phyloP scores from a whole-genome alignment of 2,329 filamentous ascomycete genomes.

The Dactylellina cionopaga region DNA sequence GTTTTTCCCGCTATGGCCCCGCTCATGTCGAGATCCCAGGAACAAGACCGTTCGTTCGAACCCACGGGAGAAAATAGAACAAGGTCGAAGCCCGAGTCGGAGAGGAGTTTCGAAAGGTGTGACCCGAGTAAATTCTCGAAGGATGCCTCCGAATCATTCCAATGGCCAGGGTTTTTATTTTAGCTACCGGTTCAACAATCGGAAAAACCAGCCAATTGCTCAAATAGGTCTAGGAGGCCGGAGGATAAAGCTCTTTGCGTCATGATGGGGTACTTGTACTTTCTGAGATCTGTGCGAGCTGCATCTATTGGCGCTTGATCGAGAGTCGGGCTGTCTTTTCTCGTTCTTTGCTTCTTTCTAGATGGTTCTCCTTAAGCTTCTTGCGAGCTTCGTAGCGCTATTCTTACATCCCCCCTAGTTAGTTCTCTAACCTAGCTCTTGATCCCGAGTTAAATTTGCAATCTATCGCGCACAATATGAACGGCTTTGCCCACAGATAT shows the following conservation, averaged over 20 bases:
- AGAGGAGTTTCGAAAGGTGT: constrained; percentile 41
- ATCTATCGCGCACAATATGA: constrained; percentile 30
- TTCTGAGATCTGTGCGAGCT: constrained; percentile 48
- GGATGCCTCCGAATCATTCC: constrained; percentile 49
- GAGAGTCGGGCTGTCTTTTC: constrained; percentile 9
- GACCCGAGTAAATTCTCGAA: constrained; percentile 47
- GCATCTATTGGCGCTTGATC: constrained; percentile 37
- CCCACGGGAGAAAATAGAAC: constrained; percentile 40
- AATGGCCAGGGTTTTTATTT: constrained; percentile 52
- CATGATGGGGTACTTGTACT: constrained; percentile 38
- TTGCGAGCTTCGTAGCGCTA: constrained; percentile 37
- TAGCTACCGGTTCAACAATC: constrained; percentile 48
- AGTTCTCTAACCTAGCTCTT: constrained; percentile 37
- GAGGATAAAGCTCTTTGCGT: constrained; percentile 51
- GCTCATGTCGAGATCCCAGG: constrained; percentile 19
- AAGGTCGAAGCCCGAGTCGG: constrained; percentile 40
- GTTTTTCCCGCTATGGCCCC: constrained; percentile 41
- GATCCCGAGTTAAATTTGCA: constrained; percentile 20
- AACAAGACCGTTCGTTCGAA: constrained; percentile 28
- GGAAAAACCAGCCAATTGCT: constrained; percentile 50
- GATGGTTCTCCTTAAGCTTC: constrained; percentile 1
- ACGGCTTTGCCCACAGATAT: constrained; percentile 38
- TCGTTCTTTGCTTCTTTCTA: constrained; percentile 30
- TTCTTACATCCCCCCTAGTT: constrained; percentile 20
- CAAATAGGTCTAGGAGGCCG: constrained; percentile 49